A percentile compares a stretch with the other conserved stretches of the same genome.
Evolutionary conservation across 176 grass and related monocot genomes (phyloP).

Genomic region (Eragrostis curvula): DNA sequence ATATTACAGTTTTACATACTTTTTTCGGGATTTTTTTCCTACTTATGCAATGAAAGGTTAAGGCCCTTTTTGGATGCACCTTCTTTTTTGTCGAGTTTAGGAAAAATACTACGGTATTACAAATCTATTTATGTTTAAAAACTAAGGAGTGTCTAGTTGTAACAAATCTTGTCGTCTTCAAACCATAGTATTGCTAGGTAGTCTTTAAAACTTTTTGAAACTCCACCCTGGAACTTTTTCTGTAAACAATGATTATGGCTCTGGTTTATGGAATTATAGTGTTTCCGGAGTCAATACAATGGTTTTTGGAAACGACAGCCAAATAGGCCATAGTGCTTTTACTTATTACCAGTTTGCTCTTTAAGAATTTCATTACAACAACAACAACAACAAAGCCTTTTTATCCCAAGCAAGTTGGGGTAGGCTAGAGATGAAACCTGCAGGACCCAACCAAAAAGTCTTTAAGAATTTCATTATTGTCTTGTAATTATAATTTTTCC

Average conservation of each 20-base stretch:
- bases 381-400: too few species aligned
- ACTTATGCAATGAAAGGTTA: conserved; percentile 16
- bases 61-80: neutral
- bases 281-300: neutral
- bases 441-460: too few species aligned
- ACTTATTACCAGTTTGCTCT: neutral
- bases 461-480: conserved; percentile 20
- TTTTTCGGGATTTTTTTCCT: neutral
- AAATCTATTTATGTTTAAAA: neutral
- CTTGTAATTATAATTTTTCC: conserved; percentile 25
- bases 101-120: neutral
- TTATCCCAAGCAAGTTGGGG: too few species aligned
- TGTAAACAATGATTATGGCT: neutral
- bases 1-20: neutral
- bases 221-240: neutral
- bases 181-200: neutral
- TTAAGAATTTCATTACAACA: conserved; percentile 20
- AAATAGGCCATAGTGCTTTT: conserved; percentile 3
- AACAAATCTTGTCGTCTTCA: neutral
- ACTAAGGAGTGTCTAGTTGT: neutral
- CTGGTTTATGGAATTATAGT: neutral
- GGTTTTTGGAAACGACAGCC: neutral
- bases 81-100: neutral
- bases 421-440: too few species aligned
- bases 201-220: neutral